Conservation (phyloP, 2,329 filamentous ascomycete species). For the Trichoderma semiorbis region DNA sequence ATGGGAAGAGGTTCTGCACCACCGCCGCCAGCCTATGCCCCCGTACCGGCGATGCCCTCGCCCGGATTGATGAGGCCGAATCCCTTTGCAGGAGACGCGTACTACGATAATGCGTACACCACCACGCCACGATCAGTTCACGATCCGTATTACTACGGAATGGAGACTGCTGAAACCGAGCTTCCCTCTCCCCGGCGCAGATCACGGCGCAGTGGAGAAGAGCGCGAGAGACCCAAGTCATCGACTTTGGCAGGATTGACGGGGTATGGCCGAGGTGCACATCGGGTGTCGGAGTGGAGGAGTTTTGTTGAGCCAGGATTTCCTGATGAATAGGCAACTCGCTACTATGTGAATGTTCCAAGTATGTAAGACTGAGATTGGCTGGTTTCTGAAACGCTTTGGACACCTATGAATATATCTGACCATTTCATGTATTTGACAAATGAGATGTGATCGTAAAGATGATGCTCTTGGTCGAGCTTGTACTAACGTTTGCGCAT, state of each 20-base stretch:
- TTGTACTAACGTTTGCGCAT: neutral
- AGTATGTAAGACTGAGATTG: neutral
- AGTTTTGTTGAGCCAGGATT: slow-evolving; percentile 45
- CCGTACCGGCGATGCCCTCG: slow-evolving; percentile 29
- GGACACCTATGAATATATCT: neutral
- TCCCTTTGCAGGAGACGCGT: slow-evolving; percentile 25
- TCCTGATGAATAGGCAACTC: slow-evolving; percentile 30
- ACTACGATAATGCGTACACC: slow-evolving; percentile 34
- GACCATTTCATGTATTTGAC: neutral
- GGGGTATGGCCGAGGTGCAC: slow-evolving; percentile 43
- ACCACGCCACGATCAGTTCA: slow-evolving; percentile 28
- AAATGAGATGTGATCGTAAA: neutral
- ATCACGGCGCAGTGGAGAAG: slow-evolving; percentile 27
- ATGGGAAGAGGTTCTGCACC: slow-evolving; percentile 16
- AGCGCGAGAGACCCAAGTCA: slow-evolving; percentile 32
- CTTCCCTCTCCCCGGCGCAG: slow-evolving; percentile 27
- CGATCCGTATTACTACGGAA: slow-evolving; percentile 14
- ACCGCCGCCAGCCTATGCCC: slow-evolving; percentile 32
- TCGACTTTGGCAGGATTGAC: slow-evolving; percentile 48
- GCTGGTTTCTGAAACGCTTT: neutral
- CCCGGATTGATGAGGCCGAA: slow-evolving; percentile 31
- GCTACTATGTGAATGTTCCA: neutral
- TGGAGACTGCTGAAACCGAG: slow-evolving; percentile 24
- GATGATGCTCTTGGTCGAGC: too few relatives aligned
- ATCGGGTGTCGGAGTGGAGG: slow-evolving; percentile 48